phyloP scores from a whole-genome alignment of 176 grass and related monocot genomes.

The Oryza brachyantha region DNA sequence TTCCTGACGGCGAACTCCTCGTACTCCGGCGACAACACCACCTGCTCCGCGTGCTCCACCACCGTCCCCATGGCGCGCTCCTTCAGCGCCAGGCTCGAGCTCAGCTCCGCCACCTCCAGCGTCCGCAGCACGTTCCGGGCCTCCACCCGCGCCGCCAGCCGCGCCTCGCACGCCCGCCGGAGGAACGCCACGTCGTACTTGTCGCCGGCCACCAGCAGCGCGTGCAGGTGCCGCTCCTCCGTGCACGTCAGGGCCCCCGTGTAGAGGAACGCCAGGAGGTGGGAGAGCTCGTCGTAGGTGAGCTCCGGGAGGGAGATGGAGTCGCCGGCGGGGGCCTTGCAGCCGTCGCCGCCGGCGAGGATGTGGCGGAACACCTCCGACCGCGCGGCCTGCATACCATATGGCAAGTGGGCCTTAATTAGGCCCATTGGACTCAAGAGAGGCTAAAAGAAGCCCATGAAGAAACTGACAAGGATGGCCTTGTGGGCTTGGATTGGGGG shows the following conservation, averaged over 20 bases:
- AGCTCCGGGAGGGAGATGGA: constrained; percentile 60
- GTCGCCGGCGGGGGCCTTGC: constrained; percentile 61
- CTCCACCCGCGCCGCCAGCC: constrained; percentile 33
- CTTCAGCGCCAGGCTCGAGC: constrained; percentile 39
- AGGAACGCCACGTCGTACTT: constrained; percentile 81
- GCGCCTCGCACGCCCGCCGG: constrained; percentile 42
- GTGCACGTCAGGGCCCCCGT: constrained; percentile 22
- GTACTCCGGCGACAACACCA: constrained; percentile 62
- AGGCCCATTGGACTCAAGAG: not conserved
- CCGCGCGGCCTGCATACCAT: constrained; percentile 40
- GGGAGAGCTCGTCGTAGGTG: constrained; percentile 55
- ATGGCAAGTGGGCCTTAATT: not conserved
- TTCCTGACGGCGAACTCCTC: no score
- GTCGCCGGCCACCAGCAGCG: constrained; percentile 61
- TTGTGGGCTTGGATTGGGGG: constrained; percentile 64
- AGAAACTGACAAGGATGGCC: constrained; percentile 57
- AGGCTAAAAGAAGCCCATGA: not conserved
- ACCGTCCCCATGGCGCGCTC: constrained; percentile 53
- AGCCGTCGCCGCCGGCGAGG: constrained; percentile 47
- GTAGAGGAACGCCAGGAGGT: constrained; percentile 70
- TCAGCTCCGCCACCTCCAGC: constrained; percentile 63
- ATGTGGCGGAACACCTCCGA: constrained; percentile 70
- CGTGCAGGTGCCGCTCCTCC: constrained; percentile 36
- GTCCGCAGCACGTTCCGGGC: constrained; percentile 50
- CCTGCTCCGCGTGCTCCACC: constrained; percentile 53